These are phyloP conservation scores for Hypoxylon rickii DNA, from an alignment of 495 filamentous ascomycete genomes.

Conservation along the genomic window DNA sequence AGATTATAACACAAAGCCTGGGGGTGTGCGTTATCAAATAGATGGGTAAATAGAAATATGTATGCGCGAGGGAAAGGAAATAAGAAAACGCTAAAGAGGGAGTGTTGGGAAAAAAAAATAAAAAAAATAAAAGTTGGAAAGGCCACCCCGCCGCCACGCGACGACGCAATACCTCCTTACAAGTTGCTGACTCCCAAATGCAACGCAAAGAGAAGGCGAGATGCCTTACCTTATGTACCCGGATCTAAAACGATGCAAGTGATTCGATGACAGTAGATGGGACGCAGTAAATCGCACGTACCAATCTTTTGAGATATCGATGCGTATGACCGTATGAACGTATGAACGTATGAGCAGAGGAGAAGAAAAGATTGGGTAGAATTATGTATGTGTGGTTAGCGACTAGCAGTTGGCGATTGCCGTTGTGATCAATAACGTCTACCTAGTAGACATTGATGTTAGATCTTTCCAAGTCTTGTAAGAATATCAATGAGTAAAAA, in stretches of 20 bases:
- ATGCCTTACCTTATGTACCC: conserved; percentile 9
- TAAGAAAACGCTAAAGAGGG: not conserved
- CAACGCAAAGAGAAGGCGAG: not conserved
- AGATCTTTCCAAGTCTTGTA: no score
- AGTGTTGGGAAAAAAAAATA: not conserved
- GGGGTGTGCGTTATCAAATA: no score
- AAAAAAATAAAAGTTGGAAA: not conserved
- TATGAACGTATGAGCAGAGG: conserved; percentile 1
- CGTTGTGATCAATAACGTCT: not conserved
- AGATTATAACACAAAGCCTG: no score
- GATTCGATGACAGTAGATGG: conserved; percentile 11
- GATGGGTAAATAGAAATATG: no score
- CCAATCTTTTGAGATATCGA: conserved; percentile 11
- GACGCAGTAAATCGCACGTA: conserved; percentile 13
- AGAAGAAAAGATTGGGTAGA: conserved; percentile 29
- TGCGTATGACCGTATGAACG: no score
- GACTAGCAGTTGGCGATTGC: no score
- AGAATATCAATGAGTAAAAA: no score
- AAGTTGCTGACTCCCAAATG: conserved; percentile 5
- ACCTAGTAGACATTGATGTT: not conserved
- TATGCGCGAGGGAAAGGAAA: not conserved
- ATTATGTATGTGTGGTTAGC: conserved; percentile 11
- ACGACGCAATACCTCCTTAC: not conserved
- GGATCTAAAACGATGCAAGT: conserved; percentile 26
- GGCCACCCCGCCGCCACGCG: conserved; percentile 24